Conservation (phyloP, 2,329 filamentous ascomycete species). For the Fusarium sp. region DNA sequence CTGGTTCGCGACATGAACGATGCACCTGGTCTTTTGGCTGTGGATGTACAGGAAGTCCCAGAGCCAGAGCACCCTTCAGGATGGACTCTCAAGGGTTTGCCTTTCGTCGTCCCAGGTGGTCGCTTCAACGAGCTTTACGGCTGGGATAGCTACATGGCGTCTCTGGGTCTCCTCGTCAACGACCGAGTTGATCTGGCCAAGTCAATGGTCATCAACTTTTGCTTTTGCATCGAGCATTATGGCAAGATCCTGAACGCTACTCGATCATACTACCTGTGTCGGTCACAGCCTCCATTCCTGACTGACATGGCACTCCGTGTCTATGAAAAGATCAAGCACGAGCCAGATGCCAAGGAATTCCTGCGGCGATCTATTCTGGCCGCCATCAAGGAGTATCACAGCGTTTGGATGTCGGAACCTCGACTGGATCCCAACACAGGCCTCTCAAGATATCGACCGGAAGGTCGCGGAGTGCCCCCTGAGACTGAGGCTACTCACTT, state of each 20-base stretch:
- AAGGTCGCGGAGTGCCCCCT: conserved; percentile 86
- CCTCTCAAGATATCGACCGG: conserved; percentile 84
- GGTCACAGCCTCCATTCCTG: conserved; percentile 95
- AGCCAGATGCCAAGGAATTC: conserved; percentile 83
- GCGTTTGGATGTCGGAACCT: conserved; percentile 84
- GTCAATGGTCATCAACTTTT: conserved; percentile 95
- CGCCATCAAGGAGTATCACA: conserved; percentile 96
- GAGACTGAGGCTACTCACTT: conserved; percentile 93
- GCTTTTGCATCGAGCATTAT: conserved; percentile 98
- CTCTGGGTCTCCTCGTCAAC: conserved; percentile 86
- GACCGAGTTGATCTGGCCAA: conserved; percentile 89
- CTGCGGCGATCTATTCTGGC: conserved; percentile 82
- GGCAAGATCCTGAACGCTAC: conserved; percentile 98
- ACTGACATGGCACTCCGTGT: conserved; percentile 97
- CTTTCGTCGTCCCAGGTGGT: conserved; percentile 97
- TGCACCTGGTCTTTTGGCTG: conserved; percentile 87
- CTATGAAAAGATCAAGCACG: conserved; percentile 91
- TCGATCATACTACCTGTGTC: conserved; percentile 91
- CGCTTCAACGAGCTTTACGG: conserved; percentile 98
- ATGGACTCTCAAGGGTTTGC: conserved; percentile 79
- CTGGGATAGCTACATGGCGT: conserved; percentile 99
- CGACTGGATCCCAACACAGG: conserved; percentile 81
- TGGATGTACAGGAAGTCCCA: conserved; percentile 83
- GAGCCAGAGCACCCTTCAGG: conserved; percentile 70
- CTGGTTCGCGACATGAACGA: conserved; percentile 85